Conservation (phyloP, 2,329 filamentous ascomycete genomes). For the Aureobasidium sp. region DNA sequence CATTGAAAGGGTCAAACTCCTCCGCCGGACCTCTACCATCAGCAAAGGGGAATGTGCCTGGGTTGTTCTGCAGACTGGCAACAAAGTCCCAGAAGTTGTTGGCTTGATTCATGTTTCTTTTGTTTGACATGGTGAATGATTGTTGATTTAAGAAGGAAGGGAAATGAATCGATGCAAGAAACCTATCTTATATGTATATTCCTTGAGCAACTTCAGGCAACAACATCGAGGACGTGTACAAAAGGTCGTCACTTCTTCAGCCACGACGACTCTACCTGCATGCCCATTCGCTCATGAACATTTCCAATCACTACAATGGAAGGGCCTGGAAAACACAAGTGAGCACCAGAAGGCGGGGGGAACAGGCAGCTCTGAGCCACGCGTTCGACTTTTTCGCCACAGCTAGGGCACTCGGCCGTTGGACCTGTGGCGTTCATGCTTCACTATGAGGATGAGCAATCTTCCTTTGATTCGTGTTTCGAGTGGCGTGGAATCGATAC, state of each 20-base stretch:
- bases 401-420: neutral
- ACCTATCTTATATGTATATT: slow-evolving; percentile 12
- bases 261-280: neutral
- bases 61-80: slow-evolving; percentile 36
- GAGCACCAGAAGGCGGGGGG: neutral
- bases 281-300: neutral
- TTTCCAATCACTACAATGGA: neutral
- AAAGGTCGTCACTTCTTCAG: slow-evolving; percentile 9
- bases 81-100: slow-evolving; percentile 52
- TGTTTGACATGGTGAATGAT: slow-evolving; percentile 19
- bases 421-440: neutral
- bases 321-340: slow-evolving; percentile 12
- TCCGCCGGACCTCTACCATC: slow-evolving; percentile 21
- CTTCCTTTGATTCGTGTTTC: no score
- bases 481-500: no score
- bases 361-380: slow-evolving; percentile 16
- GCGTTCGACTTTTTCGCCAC: slow-evolving; percentile 13
- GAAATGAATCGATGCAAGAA: neutral
- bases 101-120: slow-evolving; percentile 33
- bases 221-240: slow-evolving; percentile 11
- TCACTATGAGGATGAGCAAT: neutral
- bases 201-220: slow-evolving; percentile 8
- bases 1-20: slow-evolving; percentile 4
- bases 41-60: slow-evolving; percentile 1
- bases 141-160: neutral